Conservation (phyloP, 108 stramenopile species). For the Pelagomonas calceolata region DNA sequence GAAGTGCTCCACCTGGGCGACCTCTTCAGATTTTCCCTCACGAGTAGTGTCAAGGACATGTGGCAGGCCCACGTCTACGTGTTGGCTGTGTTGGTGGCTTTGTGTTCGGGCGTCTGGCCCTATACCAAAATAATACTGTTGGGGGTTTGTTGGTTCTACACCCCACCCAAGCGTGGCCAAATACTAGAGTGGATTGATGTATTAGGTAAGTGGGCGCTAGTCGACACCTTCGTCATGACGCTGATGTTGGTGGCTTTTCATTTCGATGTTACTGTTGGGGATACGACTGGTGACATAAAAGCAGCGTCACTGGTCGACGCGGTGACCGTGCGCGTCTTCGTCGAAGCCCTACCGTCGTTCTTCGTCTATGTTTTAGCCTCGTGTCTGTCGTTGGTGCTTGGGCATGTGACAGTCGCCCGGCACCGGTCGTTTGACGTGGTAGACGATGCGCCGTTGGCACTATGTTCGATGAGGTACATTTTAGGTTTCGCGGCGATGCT, state of each 20-base stretch:
- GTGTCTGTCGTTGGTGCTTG: slow-evolving; percentile 57
- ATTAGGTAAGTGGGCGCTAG: slow-evolving; percentile 75
- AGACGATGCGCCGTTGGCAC: not conserved
- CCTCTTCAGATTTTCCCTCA: slow-evolving; percentile 60
- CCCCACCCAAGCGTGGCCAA: slow-evolving; percentile 40
- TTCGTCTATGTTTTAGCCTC: slow-evolving; percentile 76
- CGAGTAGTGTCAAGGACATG: slow-evolving; percentile 67
- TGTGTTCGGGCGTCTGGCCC: slow-evolving; percentile 81
- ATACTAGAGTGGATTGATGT: slow-evolving; percentile 64
- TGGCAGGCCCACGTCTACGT: slow-evolving; percentile 68
- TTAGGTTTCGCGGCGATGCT: slow-evolving; percentile 5
- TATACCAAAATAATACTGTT: slow-evolving; percentile 70
- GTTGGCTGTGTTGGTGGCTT: slow-evolving; percentile 61
- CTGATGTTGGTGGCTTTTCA: slow-evolving; percentile 80
- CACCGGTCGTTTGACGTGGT: slow-evolving; percentile 39
- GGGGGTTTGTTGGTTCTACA: slow-evolving; percentile 54
- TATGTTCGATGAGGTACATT: not conserved
- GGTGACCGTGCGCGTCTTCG: slow-evolving; percentile 5
- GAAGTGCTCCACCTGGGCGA: slow-evolving; percentile 31
- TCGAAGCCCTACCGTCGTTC: slow-evolving; percentile 44
- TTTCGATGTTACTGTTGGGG: slow-evolving; percentile 51
- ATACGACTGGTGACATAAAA: slow-evolving; percentile 23
- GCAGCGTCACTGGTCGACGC: slow-evolving; percentile 34
- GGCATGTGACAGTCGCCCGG: slow-evolving; percentile 60
- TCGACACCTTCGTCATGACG: slow-evolving; percentile 76